Percentiles rank a stretch among this genome's conserved stretches.
Conservation (phyloP, 1,139 yeast species). For the Candida frijolesensis region DNA sequence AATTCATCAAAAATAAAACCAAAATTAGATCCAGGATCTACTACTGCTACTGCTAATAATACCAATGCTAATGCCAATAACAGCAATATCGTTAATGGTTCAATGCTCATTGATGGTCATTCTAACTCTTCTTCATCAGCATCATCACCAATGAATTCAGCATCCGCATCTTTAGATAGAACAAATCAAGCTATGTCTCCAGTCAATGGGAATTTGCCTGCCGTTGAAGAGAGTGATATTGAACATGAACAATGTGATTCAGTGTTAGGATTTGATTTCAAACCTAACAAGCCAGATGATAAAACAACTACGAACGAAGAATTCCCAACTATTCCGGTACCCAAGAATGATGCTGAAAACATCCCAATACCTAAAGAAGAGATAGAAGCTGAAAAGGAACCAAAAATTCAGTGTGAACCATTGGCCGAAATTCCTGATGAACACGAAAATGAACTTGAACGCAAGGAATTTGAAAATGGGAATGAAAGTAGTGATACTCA, state of each 20-base stretch:
- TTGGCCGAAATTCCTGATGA: conserved; percentile 2
- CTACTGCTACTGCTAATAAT: conserved; percentile 1
- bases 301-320: neutral
- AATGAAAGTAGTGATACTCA: neutral
- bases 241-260: conserved; percentile 11
- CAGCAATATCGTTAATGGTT: neutral
- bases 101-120: neutral
- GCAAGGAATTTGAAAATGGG: neutral
- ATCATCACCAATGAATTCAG: neutral
- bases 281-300: neutral
- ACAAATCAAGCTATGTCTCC: conserved; percentile 1
- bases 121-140: neutral
- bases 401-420: conserved; percentile 2
- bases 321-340: neutral
- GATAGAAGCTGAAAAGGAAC: neutral
- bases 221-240: conserved; percentile 15
- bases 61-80: conserved; percentile 2
- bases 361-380: neutral
- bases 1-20: conserved; percentile 13
- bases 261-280: neutral
- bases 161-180: conserved; percentile 1
- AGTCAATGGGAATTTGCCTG: conserved; percentile 13
- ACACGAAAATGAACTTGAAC: neutral
- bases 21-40: conserved; percentile 14
- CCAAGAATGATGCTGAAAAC: neutral